A percentile compares a stretch with the other conserved stretches of the same genome.
phyloP scores from a whole-genome alignment of 2,329 filamentous ascomycete species.

The Fusarium succisae region DNA sequence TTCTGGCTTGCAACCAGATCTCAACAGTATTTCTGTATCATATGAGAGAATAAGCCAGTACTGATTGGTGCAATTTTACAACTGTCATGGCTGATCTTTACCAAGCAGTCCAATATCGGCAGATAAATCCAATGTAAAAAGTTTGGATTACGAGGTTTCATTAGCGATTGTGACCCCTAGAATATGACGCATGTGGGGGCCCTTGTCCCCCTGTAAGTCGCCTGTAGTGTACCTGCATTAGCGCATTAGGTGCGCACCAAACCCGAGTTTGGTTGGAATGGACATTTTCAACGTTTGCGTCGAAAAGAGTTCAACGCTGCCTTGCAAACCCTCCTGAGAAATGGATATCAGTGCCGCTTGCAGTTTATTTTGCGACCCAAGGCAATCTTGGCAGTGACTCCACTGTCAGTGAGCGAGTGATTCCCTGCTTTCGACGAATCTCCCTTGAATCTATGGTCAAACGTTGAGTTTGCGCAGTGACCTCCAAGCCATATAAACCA shows the following conservation, averaged over 20 bases:
- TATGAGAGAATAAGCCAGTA: not conserved
- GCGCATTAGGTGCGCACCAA: not conserved
- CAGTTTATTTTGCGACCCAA: not conserved
- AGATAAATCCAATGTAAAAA: not conserved
- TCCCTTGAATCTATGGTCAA: not conserved
- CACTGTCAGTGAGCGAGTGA: not conserved
- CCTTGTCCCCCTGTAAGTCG: not conserved
- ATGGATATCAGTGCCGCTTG: not conserved
- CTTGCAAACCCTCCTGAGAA: not conserved
- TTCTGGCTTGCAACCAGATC: not conserved
- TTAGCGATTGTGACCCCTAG: slow-evolving; percentile 22
- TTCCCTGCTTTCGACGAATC: not conserved
- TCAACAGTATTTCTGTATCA: too few species aligned
- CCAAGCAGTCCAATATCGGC: not conserved
- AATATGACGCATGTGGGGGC: slow-evolving; percentile 25
- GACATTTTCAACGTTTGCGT: not conserved
- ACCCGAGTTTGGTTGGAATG: slow-evolving; percentile 6
- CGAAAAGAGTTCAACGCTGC: not conserved
- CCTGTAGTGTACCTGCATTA: slow-evolving; percentile 27
- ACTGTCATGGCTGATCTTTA: not conserved
- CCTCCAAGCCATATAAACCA: slow-evolving; percentile 4
- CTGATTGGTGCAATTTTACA: not conserved
- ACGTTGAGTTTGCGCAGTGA: not conserved
- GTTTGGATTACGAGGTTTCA: slow-evolving; percentile 13
- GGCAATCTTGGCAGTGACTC: slow-evolving; percentile 5